Evolutionary conservation across 495 filamentous ascomycete genomes (phyloP).

Genomic region (Neurospora discreta): DNA sequence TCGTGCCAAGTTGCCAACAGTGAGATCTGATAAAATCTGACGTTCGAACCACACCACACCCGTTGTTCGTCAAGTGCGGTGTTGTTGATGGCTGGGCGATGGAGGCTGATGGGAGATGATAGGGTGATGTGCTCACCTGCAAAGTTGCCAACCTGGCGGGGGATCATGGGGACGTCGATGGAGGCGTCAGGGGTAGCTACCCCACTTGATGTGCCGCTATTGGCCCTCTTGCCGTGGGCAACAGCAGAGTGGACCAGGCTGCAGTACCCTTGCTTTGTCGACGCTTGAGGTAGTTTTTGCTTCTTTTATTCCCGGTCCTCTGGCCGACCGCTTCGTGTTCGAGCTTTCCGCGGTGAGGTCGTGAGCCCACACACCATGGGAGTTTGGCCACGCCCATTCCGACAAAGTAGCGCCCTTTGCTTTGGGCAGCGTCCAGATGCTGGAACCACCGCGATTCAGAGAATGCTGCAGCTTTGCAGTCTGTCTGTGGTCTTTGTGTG

Average conservation of each 20-base stretch:
- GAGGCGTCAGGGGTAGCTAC: conserved; percentile 8
- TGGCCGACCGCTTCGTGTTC: neutral
- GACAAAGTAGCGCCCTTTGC: neutral
- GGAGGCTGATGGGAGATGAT: neutral
- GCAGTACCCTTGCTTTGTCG: conserved; percentile 4
- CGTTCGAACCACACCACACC: conserved; percentile 2
- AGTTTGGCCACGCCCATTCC: neutral
- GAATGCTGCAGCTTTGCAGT: neutral
- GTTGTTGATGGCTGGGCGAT: conserved; percentile 1
- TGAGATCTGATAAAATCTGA: conserved; percentile 6
- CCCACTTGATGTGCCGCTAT: conserved; percentile 13
- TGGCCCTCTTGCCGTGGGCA: conserved; percentile 5
- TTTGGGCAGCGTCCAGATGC: neutral
- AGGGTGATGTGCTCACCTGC: neutral
- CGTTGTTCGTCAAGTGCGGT: neutral
- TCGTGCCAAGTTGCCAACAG: neutral
- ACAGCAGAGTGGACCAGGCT: conserved; percentile 4
- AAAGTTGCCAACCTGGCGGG: conserved; percentile 3
- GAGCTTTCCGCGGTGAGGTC: conserved; percentile 2
- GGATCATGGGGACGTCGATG: conserved; percentile 4
- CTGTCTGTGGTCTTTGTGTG: neutral
- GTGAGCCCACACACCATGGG: neutral
- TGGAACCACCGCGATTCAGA: neutral
- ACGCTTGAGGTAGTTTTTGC: neutral
- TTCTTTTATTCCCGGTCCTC: conserved; percentile 7